Evolutionary conservation across 1,284 basidiomycete genomes (phyloP), one percentile per base, ranked within the genome.

Genomic region (Sanghuangporus baumii): DNA sequence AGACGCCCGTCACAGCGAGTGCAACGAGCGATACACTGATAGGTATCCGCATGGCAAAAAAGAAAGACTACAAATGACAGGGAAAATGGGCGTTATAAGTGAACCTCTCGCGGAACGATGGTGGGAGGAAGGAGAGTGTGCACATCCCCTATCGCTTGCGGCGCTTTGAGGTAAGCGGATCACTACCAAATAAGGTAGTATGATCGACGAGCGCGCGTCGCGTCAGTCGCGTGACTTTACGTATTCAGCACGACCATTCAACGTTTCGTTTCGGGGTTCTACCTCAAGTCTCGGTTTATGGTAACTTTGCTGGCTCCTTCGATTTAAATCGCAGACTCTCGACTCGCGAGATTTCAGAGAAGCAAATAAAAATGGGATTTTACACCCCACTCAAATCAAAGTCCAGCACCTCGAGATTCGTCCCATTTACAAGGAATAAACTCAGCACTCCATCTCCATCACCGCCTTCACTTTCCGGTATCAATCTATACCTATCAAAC

Each of bases 371-470:
- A 12, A 9, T 8, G 48, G 20, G 12, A 12, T n/a, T 11, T 38
- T 31, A 54, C 8, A 37, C 6, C 12, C 14, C 52, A 0, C 52
- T 54, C 48, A 69, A 23, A 47, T 73, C 71, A 56, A 77, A 69
- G 60, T 77, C 76, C 60, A 69, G 64, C 5, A 78, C 74, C 59
- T 73, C 65, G 4, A 78, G 69, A 41, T 71, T 66, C 41, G 70
- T 75, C 54, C 74, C 73, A 63, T 77, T 76, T 37, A 76, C 69
- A 60, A 78, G 50, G 61, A 73, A 75, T 66, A 77, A 56, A 60
- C 76, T 78, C 65, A 77, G 65, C 40, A 76, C 69, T 5, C 73
- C 75, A 60, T 76, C 74, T 16, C 63, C 63, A 36, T 59, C 59
- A 55, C 75, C 74, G 8, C 63, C 63, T 26, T 55, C 59, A 11